phyloP scores from a whole-genome alignment of 768 basidiomycete species.

The Suillus occidentalis region DNA sequence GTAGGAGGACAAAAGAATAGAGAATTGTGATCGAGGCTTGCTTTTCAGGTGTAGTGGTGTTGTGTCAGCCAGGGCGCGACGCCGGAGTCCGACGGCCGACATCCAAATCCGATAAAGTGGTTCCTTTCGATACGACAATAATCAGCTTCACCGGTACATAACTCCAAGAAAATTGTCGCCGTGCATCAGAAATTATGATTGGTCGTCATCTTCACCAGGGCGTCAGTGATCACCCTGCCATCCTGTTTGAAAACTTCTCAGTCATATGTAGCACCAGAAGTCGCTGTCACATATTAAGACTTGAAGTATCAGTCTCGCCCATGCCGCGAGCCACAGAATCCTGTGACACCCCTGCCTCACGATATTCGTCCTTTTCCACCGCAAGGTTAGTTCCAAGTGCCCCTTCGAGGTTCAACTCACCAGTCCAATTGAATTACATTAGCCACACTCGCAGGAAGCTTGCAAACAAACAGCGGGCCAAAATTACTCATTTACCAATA shows the following conservation, averaged over 20 bases:
- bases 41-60: background rate
- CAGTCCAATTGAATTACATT: background rate
- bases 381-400: background rate
- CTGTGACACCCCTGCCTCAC: background rate
- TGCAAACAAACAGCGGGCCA: background rate
- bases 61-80: background rate
- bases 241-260: background rate
- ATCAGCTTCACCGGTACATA: background rate
- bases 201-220: background rate
- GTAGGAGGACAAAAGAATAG: conserved; percentile 4
- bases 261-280: background rate
- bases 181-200: background rate
- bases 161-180: background rate
- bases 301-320: background rate
- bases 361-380: background rate
- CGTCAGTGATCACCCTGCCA: background rate
- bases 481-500: background rate
- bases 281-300: background rate
- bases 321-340: background rate
- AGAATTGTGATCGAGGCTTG: background rate
- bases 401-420: background rate
- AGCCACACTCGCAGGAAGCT: background rate
- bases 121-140: background rate
- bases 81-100: background rate
- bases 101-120: background rate